Evolutionary conservation across 2,329 filamentous ascomycete species (phyloP).

Genomic region (Helotiales sp.): DNA sequence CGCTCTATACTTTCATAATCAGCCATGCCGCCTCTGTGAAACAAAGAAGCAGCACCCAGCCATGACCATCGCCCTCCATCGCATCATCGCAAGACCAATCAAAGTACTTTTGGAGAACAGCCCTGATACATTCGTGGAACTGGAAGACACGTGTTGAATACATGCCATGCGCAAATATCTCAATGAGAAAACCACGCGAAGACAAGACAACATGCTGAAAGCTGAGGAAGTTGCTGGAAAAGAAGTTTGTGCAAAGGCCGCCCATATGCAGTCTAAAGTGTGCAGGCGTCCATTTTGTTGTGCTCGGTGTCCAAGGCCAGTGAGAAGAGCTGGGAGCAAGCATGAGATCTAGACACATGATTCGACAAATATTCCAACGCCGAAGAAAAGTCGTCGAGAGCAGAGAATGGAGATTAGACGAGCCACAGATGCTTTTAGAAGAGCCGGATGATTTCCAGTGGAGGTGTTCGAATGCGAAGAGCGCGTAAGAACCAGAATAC

Average conservation of each 20-base stretch:
- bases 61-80: background rate
- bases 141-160: slow-evolving; percentile 4
- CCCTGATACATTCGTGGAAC: slow-evolving; percentile 11
- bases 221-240: slow-evolving; percentile 3
- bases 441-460: slow-evolving; percentile 1
- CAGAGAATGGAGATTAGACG: slow-evolving; percentile 18
- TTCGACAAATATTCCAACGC: slow-evolving; percentile 33
- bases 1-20: slow-evolving; percentile 19
- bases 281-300: slow-evolving; percentile 14
- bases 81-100: slow-evolving; percentile 13
- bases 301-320: slow-evolving; percentile 15
- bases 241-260: slow-evolving; percentile 27
- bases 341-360: slow-evolving; percentile 32
- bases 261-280: slow-evolving; percentile 31
- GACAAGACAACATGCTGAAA: slow-evolving; percentile 7
- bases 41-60: slow-evolving; percentile 8
- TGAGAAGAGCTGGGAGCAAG: slow-evolving; percentile 20
- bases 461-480: background rate
- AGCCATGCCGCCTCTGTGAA: slow-evolving; percentile 9
- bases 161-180: slow-evolving; percentile 2
- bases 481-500: background rate
- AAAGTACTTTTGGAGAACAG: slow-evolving; percentile 25
- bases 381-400: slow-evolving; percentile 30
- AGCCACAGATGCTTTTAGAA: slow-evolving; percentile 1
- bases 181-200: slow-evolving; percentile 5